A percentile compares a stretch with the other conserved stretches of the same genome.
Evolutionary conservation across 2,329 filamentous ascomycete genomes (phyloP).

Genomic region (Microsporum canis): DNA sequence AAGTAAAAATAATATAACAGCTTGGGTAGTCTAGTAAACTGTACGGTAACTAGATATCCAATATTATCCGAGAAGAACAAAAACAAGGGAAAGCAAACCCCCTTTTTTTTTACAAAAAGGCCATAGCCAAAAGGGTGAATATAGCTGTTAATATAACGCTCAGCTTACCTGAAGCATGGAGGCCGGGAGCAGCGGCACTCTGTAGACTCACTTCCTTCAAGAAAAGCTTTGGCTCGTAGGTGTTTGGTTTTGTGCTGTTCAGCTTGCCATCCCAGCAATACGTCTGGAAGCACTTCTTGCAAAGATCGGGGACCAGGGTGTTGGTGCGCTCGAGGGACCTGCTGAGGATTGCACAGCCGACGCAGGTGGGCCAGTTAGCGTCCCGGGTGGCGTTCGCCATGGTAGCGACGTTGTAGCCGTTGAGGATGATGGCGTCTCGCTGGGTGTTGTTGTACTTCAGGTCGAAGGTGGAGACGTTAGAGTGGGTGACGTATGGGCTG

Average conservation of each 20-base stretch:
- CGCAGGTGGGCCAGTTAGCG: conserved; percentile 65
- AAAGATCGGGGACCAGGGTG: conserved; percentile 58
- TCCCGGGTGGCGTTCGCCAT: conserved; percentile 70
- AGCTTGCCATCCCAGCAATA: conserved; percentile 92
- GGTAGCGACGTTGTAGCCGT: conserved; percentile 75
- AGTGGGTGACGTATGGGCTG: conserved; percentile 61
- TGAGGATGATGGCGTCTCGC: conserved; percentile 71
- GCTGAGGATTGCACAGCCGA: conserved; percentile 74
- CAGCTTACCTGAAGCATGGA: conserved; percentile 8
- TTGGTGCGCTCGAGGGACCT: conserved; percentile 63
- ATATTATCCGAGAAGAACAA: neutral
- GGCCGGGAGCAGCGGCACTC: conserved; percentile 1
- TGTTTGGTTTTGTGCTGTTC: conserved; percentile 28
- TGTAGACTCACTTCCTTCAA: conserved; percentile 2
- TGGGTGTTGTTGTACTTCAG: conserved; percentile 51
- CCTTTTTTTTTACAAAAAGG: conserved; percentile 5
- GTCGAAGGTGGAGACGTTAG: conserved; percentile 71
- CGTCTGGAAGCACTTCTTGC: conserved; percentile 59
- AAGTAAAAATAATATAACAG: no score
- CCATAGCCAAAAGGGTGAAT: neutral
- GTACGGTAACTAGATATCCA: neutral
- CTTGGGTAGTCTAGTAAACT: no score
- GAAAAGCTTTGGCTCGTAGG: conserved; percentile 33
- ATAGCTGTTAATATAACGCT: conserved; percentile 5
- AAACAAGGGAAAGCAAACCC: neutral